Conservation (phyloP, 805 yeast genomes). For the Zygosaccharomyces gambellarensis region DNA sequence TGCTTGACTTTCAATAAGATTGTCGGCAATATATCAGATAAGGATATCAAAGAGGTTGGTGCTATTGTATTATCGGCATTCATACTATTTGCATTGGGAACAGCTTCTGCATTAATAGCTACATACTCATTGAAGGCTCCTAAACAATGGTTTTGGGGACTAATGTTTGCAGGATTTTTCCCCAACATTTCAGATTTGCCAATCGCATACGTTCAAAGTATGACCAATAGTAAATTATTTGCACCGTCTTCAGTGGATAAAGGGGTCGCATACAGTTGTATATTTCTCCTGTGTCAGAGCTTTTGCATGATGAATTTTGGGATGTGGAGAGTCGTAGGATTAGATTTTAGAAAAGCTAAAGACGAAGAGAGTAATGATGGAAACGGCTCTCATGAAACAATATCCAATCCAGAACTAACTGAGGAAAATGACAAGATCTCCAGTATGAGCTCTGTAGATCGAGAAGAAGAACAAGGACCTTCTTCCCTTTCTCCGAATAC, state of each 20-base stretch:
- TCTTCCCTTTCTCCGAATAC: neutral
- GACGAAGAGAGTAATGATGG: constrained; percentile 15
- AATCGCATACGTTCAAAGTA: constrained; percentile 72
- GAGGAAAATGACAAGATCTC: constrained; percentile 1
- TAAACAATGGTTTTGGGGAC: constrained; percentile 70
- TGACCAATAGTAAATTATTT: constrained; percentile 58
- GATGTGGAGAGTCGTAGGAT: constrained; percentile 59
- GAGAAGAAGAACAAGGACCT: neutral
- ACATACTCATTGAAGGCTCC: constrained; percentile 56
- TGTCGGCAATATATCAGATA: constrained; percentile 58
- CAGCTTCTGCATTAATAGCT: constrained; percentile 38
- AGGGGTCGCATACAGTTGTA: constrained; percentile 78
- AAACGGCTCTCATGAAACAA: neutral
- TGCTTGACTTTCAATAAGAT: constrained; percentile 71
- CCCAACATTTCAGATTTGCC: constrained; percentile 83
- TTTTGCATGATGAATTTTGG: constrained; percentile 73
- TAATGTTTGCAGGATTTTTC: constrained; percentile 64
- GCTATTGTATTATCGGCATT: constrained; percentile 49
- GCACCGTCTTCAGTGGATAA: constrained; percentile 49
- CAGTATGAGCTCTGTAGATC: neutral
- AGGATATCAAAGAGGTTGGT: constrained; percentile 68
- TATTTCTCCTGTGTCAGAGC: constrained; percentile 62
- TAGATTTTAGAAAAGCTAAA: constrained; percentile 52
- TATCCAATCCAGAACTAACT: constrained; percentile 1
- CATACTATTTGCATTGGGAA: constrained; percentile 44